phyloP scores from a whole-genome alignment of 306 rosid genomes.

The Aeschynomene evenia region DNA sequence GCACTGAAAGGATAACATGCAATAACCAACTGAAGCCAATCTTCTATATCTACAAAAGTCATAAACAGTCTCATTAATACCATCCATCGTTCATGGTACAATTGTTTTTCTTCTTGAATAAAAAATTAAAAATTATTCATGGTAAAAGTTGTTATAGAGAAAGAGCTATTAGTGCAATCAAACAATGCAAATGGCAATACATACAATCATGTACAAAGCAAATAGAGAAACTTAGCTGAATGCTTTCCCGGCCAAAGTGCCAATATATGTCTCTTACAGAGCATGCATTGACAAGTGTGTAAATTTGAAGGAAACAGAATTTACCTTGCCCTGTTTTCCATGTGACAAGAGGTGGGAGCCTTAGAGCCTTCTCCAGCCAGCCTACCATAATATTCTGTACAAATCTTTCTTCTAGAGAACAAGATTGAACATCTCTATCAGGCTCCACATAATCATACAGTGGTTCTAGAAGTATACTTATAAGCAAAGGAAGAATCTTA shows the following conservation, averaged over 20 bases:
- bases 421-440: conserved; percentile 35
- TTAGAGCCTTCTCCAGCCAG: conserved; percentile 73
- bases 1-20: conserved; percentile 78
- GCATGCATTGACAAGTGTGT: neutral
- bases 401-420: conserved; percentile 42
- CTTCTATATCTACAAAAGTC: conserved; percentile 74
- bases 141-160: conserved; percentile 20
- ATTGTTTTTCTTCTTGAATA: neutral
- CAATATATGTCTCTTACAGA: neutral
- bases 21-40: conserved; percentile 79
- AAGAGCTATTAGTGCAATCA: conserved; percentile 9
- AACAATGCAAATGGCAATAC: neutral
- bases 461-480: conserved; percentile 58
- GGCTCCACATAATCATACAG: conserved; percentile 46
- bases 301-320: conserved; percentile 2
- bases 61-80: conserved; percentile 23
- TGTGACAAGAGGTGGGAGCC: conserved; percentile 65
- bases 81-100: neutral
- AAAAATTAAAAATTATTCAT: conserved; percentile 5
- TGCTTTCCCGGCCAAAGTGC: neutral
- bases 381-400: conserved; percentile 52
- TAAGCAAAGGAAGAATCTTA: conserved; percentile 79
- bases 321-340: conserved; percentile 83
- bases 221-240: neutral
- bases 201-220: neutral